Evolutionary conservation across 2,329 filamentous ascomycete genomes (phyloP).

Genomic region (Epichloe bromicola): DNA sequence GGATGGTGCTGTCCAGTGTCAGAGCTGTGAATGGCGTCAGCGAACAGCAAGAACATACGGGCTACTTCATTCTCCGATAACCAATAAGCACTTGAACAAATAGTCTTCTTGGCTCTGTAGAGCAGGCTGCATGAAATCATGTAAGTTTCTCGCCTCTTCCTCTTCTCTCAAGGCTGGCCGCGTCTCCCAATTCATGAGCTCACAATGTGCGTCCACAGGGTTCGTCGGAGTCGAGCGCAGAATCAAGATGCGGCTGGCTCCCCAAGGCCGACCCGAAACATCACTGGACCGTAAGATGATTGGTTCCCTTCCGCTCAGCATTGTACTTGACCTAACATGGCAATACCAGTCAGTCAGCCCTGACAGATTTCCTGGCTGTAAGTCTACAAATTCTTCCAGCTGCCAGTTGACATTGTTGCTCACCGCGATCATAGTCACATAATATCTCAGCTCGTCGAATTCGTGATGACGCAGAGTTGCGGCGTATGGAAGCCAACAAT

Average conservation of each 20-base stretch:
- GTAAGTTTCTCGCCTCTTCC: background rate
- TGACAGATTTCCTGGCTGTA: conserved; percentile 41
- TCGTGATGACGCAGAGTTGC: conserved; percentile 33
- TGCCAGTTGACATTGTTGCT: conserved; percentile 7
- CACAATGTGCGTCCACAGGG: conserved; percentile 3
- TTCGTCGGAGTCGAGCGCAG: conserved; percentile 5
- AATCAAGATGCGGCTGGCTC: conserved; percentile 9
- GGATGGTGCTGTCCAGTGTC: background rate
- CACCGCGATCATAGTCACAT: conserved; percentile 38
- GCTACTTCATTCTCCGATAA: too few relatives aligned
- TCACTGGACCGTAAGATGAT: conserved; percentile 25
- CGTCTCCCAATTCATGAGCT: background rate
- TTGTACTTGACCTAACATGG: conserved; percentile 4
- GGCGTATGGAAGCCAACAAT: conserved; percentile 27
- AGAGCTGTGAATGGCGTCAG: background rate
- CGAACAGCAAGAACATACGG: background rate
- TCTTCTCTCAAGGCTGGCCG: background rate
- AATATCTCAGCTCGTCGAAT: conserved; percentile 55
- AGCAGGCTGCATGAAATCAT: background rate
- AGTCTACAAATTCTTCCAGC: conserved; percentile 8
- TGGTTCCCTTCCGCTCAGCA: background rate
- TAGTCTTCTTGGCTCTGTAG: background rate
- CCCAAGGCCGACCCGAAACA: conserved; percentile 18
- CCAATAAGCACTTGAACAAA: too few relatives aligned
- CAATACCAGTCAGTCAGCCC: conserved; percentile 31